Base-by-base conservation (phyloP, 345 rosid species). In the Arabidopsis suecica region DNA sequence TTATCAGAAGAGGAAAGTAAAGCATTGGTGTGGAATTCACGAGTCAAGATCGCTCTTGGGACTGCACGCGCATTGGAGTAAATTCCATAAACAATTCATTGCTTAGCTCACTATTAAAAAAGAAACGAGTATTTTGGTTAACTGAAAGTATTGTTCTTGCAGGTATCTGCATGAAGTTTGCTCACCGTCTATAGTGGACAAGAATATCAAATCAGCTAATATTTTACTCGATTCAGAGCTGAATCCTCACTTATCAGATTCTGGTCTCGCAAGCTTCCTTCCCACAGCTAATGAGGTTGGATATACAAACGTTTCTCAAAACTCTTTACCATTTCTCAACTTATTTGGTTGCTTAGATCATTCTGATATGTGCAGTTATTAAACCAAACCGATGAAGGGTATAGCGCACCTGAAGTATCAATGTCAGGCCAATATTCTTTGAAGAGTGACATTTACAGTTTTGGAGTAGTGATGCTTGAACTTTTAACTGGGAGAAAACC, bases 391-490 rank as follows among this genome's bases (percentile, higher is more conserved):
- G 83, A 90, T 55, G 82, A 82, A 34, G 91, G 88, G 42, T 92
- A 87, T 77, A 76, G 88, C 45, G 97, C 98, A 63, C 97, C 99
- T 1, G 99, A 95, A 86, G 97, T 95, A 74, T 84, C 91, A 3
- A 85, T 95, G 98, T 88, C 98, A 34, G 97, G 94, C 47, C 91
- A 86, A 68, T 88, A 90, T 75, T 85, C 96, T 69, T 83, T 92
- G 20, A 88, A 95, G 83, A 95, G 98, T 54, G 99, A 95, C 54
- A 87, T 95, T 58, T 95, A 95, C 72, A 83, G 90, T 81, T 92
- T 95, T 73, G 99, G 99, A 71, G 91, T 89, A n/a, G 97, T 92
- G 73, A 95, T 95, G 99, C 81, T 92, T 84, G 99, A 95, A 79
- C 97, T 95, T 80, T 87, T 92, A 48, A 90, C 94, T 2, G 98